phyloP scores from a whole-genome alignment of 768 basidiomycete species.

The Leccinum subgranulosum region DNA sequence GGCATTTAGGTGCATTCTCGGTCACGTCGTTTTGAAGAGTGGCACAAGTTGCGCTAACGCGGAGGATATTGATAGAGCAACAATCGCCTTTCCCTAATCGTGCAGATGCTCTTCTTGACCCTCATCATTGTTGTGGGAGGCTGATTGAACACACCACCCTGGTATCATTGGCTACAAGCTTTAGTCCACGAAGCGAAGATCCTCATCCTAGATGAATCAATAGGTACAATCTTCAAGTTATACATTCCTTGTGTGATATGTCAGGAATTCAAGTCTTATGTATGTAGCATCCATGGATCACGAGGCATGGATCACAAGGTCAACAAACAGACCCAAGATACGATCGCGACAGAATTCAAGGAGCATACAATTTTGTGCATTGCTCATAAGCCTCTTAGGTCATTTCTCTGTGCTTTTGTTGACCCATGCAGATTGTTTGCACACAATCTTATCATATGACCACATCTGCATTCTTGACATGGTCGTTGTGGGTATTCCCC shows the following conservation, averaged over 20 bases:
- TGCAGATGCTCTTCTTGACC: too few relatives aligned
- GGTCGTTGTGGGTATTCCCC: conserved; percentile 53
- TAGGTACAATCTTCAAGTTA: conserved; percentile 46
- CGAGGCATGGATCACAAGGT: conserved; percentile 86
- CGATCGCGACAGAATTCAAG: conserved; percentile 79
- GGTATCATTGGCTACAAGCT: conserved; percentile 82
- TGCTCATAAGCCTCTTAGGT: conserved; percentile 54
- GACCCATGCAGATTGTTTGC: conserved; percentile 61
- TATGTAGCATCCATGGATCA: conserved; percentile 75
- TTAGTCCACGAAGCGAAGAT: conserved; percentile 83
- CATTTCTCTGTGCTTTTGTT: background rate
- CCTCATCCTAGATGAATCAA: conserved; percentile 89
- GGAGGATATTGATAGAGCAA: too few relatives aligned
- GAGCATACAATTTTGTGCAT: conserved; percentile 87
- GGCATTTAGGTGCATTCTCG: too few relatives aligned
- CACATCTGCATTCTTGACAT: conserved; percentile 76
- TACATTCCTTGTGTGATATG: background rate
- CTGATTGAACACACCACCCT: conserved; percentile 25
- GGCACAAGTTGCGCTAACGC: too few relatives aligned
- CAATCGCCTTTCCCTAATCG: too few relatives aligned
- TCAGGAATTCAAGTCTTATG: background rate
- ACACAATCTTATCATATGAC: conserved; percentile 87
- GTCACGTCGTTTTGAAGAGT: too few relatives aligned
- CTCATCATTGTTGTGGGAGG: too few relatives aligned
- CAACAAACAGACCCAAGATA: conserved; percentile 87